Evolutionary conservation across 768 basidiomycete species (phyloP).

Genomic region (Coprinopsis marcescibilis): DNA sequence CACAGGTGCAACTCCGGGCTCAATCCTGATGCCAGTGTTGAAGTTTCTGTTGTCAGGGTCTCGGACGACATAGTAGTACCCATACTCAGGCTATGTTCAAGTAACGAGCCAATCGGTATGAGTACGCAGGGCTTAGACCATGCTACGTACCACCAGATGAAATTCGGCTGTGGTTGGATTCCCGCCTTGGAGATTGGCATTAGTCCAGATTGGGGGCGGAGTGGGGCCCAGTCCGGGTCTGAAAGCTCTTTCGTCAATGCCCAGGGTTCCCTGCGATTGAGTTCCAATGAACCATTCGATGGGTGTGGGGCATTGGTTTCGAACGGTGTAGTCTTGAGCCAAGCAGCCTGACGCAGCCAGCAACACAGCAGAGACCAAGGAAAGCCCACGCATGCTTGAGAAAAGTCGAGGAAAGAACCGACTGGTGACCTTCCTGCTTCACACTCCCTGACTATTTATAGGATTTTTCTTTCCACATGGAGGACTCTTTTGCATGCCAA

Average conservation of each 20-base stretch:
- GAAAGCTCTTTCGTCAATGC: slow-evolving; percentile 10
- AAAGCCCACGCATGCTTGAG: no score
- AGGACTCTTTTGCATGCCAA: no score
- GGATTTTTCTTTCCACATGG: no score
- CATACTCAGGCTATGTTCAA: background rate
- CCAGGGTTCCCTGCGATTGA: slow-evolving; percentile 12
- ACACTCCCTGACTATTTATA: no score
- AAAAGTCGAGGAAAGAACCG: no score
- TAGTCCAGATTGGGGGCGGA: slow-evolving; percentile 19
- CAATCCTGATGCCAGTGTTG: slow-evolving; percentile 28
- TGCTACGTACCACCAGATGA: slow-evolving; percentile 12
- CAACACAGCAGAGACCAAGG: no score
- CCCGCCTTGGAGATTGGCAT: slow-evolving; percentile 14
- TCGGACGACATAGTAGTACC: slow-evolving; percentile 26
- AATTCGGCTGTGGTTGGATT: slow-evolving; percentile 19
- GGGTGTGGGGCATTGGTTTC: slow-evolving; percentile 19
- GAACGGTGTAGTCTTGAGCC: slow-evolving; percentile 14
- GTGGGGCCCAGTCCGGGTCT: slow-evolving; percentile 11
- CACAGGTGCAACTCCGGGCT: slow-evolving; percentile 18
- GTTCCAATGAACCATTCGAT: slow-evolving; percentile 17
- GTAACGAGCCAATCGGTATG: background rate
- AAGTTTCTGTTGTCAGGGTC: slow-evolving; percentile 20
- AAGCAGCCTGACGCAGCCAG: background rate
- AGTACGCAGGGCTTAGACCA: background rate
- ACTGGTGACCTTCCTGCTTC: no score